Percentiles rank a stretch among this genome's conserved stretches.
Evolutionary conservation across 202 grass and related monocot species (phyloP).

Genomic region (Carex sylvatica): DNA sequence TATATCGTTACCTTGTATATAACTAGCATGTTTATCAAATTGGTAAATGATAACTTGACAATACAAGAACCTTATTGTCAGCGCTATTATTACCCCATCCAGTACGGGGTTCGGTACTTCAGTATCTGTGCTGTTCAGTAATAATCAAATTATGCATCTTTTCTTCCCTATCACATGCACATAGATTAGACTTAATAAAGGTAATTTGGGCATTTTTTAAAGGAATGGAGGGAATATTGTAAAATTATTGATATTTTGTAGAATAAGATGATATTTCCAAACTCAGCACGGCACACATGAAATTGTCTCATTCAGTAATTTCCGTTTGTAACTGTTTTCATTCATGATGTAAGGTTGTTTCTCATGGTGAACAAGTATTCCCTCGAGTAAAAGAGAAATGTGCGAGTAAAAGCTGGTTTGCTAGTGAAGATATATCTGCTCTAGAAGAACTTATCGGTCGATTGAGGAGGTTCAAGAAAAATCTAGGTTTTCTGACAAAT

Average conservation of each 20-base stretch:
- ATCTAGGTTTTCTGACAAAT: conserved; percentile 80
- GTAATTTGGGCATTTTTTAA: background rate
- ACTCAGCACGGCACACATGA: background rate
- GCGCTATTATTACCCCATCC: background rate
- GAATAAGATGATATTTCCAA: background rate
- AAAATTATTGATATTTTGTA: conserved; percentile 7
- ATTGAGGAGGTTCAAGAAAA: conserved; percentile 90
- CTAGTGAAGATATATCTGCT: conserved; percentile 53
- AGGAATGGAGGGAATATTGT: background rate
- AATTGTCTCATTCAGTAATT: background rate
- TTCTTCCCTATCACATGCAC: background rate
- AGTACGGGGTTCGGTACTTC: background rate
- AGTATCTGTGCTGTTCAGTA: background rate
- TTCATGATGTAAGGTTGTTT: conserved; percentile 58
- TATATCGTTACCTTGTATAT: background rate
- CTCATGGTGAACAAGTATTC: conserved; percentile 92
- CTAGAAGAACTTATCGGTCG: conserved; percentile 85
- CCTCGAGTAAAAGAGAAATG: conserved; percentile 92
- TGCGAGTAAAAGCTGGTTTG: conserved; percentile 75
- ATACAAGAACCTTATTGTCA: background rate
- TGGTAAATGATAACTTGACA: background rate
- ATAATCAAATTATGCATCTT: background rate
- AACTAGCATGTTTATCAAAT: background rate
- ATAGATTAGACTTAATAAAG: background rate
- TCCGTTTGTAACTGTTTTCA: background rate